Conservation (phyloP, 306 rosid genomes). For the Fagus sylvatica region DNA sequence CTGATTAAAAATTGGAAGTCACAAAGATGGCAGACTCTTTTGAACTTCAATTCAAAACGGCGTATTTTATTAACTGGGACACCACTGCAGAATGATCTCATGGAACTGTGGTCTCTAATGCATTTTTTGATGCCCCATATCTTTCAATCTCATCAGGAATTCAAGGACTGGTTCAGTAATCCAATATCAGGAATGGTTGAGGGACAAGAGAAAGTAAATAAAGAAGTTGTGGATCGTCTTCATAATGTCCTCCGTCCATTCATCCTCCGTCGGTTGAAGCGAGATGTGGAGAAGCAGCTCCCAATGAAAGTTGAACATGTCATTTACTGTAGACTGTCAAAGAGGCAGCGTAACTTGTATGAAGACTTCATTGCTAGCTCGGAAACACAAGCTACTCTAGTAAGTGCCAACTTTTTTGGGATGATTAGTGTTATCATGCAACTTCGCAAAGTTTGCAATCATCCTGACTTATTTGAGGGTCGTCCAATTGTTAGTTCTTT, state of each 20-base stretch:
- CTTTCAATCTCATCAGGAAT: slow-evolving; percentile 98
- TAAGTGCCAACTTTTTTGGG: slow-evolving; percentile 90
- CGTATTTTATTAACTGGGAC: slow-evolving; percentile 95
- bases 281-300: slow-evolving; percentile 97
- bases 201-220: slow-evolving; percentile 96
- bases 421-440: slow-evolving; percentile 98
- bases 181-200: slow-evolving; percentile 99
- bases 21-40: slow-evolving; percentile 97
- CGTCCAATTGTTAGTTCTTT: slow-evolving; percentile 97
- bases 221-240: slow-evolving; percentile 97
- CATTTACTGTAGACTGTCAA: slow-evolving; percentile 85
- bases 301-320: slow-evolving; percentile 96
- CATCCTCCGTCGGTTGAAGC: slow-evolving; percentile 87
- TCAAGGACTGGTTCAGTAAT: slow-evolving; percentile 98
- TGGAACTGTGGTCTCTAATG: slow-evolving; percentile 99
- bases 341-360: slow-evolving; percentile 93
- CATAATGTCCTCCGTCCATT: slow-evolving; percentile 98
- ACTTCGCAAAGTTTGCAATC: slow-evolving; percentile 98
- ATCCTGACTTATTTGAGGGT: slow-evolving; percentile 98
- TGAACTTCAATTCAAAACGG: slow-evolving; percentile 94
- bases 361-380: slow-evolving; percentile 97
- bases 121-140: slow-evolving; percentile 99
- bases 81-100: slow-evolving; percentile 96
- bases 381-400: slow-evolving; percentile 96
- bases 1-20: slow-evolving; percentile 99